Conservation (phyloP, 1,284 basidiomycete species). For the Rhodotorula sp. region DNA sequence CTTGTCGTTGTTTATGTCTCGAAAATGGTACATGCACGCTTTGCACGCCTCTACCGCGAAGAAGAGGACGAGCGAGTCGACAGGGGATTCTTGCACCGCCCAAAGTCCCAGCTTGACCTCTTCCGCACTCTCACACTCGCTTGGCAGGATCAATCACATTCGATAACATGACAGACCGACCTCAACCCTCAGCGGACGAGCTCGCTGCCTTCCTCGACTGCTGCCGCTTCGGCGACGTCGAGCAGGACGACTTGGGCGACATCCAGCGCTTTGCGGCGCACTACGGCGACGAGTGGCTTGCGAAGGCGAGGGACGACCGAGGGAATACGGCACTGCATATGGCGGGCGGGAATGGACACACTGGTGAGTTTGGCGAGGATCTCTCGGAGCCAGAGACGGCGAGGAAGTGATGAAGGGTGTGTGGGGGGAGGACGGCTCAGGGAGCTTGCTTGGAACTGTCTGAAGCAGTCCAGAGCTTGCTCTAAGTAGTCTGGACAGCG, state of each 20-base stretch:
- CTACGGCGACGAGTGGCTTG: slow-evolving; percentile 40
- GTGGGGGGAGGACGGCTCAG: not conserved
- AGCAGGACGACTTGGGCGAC: slow-evolving; percentile 43
- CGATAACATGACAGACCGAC: not conserved
- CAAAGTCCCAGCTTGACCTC: no score
- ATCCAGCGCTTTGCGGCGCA: slow-evolving; percentile 40
- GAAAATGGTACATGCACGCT: no score
- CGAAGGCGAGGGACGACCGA: slow-evolving; percentile 40
- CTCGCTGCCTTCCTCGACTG: slow-evolving; percentile 44
- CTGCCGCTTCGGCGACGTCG: slow-evolving; percentile 44
- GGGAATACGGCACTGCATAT: slow-evolving; percentile 46
- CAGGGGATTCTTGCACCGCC: no score
- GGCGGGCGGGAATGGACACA: slow-evolving; percentile 46
- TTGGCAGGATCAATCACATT: no score
- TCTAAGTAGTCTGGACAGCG: no score
- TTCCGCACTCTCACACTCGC: no score
- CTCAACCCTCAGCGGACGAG: slow-evolving; percentile 32
- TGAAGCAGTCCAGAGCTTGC: not conserved
- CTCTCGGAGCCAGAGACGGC: not conserved
- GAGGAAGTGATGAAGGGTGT: not conserved
- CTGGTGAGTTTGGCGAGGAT: slow-evolving; percentile 25
- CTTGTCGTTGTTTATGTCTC: no score
- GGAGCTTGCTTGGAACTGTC: not conserved
- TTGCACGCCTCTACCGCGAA: no score
- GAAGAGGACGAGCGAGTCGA: no score